Conservation (phyloP, 768 basidiomycete species). For the Tulasnella sp. region DNA sequence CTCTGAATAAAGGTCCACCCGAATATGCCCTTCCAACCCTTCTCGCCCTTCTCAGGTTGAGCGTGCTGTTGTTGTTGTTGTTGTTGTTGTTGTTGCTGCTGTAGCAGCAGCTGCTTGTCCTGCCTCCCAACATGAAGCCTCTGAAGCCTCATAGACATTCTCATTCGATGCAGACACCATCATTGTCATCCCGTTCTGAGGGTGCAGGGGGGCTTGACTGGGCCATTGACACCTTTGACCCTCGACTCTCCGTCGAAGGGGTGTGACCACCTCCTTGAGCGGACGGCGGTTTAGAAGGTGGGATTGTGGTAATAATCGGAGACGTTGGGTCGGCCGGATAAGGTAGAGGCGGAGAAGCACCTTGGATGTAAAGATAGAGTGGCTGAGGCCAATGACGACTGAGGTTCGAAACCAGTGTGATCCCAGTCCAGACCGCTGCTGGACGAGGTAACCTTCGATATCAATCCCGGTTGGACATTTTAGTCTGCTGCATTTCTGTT, state of each 20-base stretch:
- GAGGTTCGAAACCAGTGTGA: conserved; percentile 6
- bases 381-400: neutral
- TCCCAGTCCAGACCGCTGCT: neutral
- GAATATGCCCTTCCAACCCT: conserved; percentile 16
- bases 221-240: neutral
- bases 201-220: neutral
- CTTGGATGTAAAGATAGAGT: conserved; percentile 9
- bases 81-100: too few relatives aligned
- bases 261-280: neutral
- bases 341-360: conserved; percentile 11
- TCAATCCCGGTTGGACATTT: too few relatives aligned
- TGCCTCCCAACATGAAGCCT: neutral
- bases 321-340: neutral
- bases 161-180: conserved; percentile 6
- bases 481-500: too few relatives aligned
- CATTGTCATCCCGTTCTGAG: neutral
- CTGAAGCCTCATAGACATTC: neutral
- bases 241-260: neutral
- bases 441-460: too few relatives aligned
- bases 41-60: neutral
- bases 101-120: too few relatives aligned
- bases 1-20: neutral
- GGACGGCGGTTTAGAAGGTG: neutral
- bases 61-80: neutral
- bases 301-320: neutral